A percentile compares a stretch with the other conserved stretches of the same genome.
Conservation (phyloP, 441 rosid genomes). For the Erodium chrysanthum region DNA sequence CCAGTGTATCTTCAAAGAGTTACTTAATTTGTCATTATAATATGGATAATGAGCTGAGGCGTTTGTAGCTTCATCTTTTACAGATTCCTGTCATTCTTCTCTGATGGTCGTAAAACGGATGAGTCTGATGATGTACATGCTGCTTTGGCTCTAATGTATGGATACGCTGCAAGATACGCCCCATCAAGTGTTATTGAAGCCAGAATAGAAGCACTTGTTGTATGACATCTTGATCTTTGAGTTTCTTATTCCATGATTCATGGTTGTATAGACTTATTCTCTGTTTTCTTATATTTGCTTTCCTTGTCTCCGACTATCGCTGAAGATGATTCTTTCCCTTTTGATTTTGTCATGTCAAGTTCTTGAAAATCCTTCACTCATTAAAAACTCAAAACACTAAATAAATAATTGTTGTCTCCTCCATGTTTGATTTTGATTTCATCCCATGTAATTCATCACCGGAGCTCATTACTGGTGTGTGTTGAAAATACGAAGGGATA, state of each 20-base stretch:
- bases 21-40: background rate
- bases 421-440: background rate
- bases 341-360: background rate
- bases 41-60: constrained; percentile 2
- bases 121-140: constrained; percentile 99
- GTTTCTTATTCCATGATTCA: constrained; percentile 10
- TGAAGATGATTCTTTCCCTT: constrained; percentile 1
- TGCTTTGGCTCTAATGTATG: constrained; percentile 98
- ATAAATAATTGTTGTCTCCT: no score
- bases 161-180: constrained; percentile 99
- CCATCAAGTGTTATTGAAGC: constrained; percentile 96
- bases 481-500: background rate
- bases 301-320: constrained; percentile 10
- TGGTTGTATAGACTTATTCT: constrained; percentile 10
- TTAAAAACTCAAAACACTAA: background rate
- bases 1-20: background rate
- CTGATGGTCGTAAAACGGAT: constrained; percentile 66
- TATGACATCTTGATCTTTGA: constrained; percentile 34
- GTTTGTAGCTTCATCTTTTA: constrained; percentile 20
- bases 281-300: constrained; percentile 1
- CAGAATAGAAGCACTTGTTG: constrained; percentile 95
- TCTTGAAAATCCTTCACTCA: background rate
- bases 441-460: background rate
- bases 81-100: constrained; percentile 83
- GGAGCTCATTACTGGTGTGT: background rate